Evolutionary conservation across 1,284 basidiomycete genomes (phyloP), one percentile per base, ranked within the genome.

Genomic region (Somion occarium): DNA sequence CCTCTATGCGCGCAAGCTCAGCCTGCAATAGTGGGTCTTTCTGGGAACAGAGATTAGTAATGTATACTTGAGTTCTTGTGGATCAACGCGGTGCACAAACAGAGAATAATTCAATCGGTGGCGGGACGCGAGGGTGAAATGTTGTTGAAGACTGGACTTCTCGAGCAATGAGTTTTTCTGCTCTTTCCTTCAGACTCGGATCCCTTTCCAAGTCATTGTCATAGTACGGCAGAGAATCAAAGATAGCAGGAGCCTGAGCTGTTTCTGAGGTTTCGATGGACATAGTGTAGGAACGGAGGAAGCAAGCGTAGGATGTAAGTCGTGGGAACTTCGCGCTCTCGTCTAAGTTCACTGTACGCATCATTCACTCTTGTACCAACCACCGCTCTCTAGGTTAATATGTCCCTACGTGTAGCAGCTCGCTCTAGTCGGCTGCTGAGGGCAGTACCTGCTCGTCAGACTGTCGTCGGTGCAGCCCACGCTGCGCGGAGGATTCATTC

Each of bases 171-270:
- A 90, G 85, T 54, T 74, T 75, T 53, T 88, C 83, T 12, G 93
- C 90, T 60, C 83, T 83, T 60, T 83, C 77, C 61, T 79, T 82
- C 53, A 90, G 72, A 52, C 81, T 69, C 2, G 91, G 87, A 54
- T 83, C 79, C 50, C 78, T 78, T 55, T 95, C 91, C 44, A 95
- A 76, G 62, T 98, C 93, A 64, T 92, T 88, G 73, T 98, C 95
- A 63, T 92, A 94, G 72, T 98, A 98, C 12, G 95, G 93, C 52
- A 97, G 76, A 20, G 93, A 91, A 69, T 97, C 94, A 59, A 93
- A 81, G 51, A 70, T 61, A 25, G 20, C 44, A 15, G 44, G 24
- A 3, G 22, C 30, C 23, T 43, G 45, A 9, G 19, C 18, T 22
- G 39, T 19, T 46, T 44, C 51, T 19, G 26, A 30, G 25, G 9